Conservation (phyloP, 1,139 yeast genomes). For the Scheffersomyces stambukii region DNA sequence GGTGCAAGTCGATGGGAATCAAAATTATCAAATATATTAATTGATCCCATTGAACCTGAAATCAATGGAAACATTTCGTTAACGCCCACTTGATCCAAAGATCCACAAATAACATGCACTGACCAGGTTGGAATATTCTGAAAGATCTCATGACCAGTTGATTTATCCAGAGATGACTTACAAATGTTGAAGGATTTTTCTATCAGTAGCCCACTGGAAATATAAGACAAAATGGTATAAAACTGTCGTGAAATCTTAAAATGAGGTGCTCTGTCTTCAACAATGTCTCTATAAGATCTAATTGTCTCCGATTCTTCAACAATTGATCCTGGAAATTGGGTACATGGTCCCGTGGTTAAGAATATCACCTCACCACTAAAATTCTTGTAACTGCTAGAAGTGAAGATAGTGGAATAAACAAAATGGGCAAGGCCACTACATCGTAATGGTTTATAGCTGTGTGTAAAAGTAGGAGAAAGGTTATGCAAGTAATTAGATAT, state of each 20-base stretch:
- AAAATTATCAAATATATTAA: constrained; percentile 25
- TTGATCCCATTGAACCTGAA: constrained; percentile 26
- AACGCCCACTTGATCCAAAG: constrained; percentile 39
- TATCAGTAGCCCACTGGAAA: constrained; percentile 29
- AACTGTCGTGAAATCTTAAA: constrained; percentile 23
- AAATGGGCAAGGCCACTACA: constrained; percentile 31
- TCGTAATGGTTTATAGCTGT: constrained; percentile 26
- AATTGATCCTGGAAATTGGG: constrained; percentile 30
- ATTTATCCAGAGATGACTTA: constrained; percentile 16
- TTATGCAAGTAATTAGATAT: constrained; percentile 11
- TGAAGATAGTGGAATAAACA: constrained; percentile 19
- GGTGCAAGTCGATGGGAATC: constrained; percentile 16
- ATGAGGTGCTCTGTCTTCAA: constrained; percentile 23
- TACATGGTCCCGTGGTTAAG: constrained; percentile 36
- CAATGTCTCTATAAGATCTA: constrained; percentile 35
- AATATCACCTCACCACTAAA: constrained; percentile 23
- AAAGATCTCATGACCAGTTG: constrained; percentile 20
- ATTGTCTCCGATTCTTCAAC: constrained; percentile 17
- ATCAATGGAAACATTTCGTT: constrained; percentile 36
- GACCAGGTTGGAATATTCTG: constrained; percentile 24
- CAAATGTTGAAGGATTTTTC: constrained; percentile 14
- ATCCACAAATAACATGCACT: constrained; percentile 29
- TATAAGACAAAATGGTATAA: constrained; percentile 24
- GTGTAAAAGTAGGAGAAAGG: constrained; percentile 22
- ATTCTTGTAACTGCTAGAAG: constrained; percentile 15